phyloP scores from a whole-genome alignment of 176 grass and related monocot genomes.

The Hyparrhenia diplandra region DNA sequence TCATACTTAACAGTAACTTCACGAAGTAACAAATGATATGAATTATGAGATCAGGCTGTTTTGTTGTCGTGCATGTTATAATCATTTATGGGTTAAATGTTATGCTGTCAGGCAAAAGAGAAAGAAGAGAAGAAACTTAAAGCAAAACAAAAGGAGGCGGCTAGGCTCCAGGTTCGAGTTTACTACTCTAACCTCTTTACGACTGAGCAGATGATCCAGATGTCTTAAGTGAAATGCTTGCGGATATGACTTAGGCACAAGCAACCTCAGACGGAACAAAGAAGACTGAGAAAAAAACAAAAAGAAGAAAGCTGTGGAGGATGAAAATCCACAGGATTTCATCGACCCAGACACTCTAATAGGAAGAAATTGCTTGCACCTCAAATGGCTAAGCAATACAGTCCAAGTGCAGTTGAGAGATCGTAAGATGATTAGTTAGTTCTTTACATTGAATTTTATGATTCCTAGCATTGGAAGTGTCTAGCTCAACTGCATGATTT shows the following conservation, averaged over 20 bases:
- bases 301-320: slow-evolving; percentile 47
- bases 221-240: not conserved
- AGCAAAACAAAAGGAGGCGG: slow-evolving; percentile 68
- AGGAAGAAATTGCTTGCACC: slow-evolving; percentile 65
- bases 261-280: slow-evolving; percentile 52
- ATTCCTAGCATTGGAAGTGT: not conserved
- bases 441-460: not conserved
- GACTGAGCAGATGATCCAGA: not conserved
- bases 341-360: slow-evolving; percentile 48
- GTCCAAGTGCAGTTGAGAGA: slow-evolving; percentile 64
- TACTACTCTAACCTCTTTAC: not conserved
- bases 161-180: slow-evolving; percentile 54
- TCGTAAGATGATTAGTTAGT: slow-evolving; percentile 38
- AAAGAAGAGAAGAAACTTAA: slow-evolving; percentile 81
- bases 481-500: not conserved
- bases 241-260: slow-evolving; percentile 38
- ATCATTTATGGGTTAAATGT: not conserved
- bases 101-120: slow-evolving; percentile 49
- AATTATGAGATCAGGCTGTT: not conserved
- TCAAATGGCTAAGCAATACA: slow-evolving; percentile 85
- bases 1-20: not conserved
- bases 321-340: slow-evolving; percentile 78
- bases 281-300: slow-evolving; percentile 66
- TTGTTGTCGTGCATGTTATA: not conserved
- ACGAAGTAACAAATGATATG: not conserved